Percentiles rank a stretch among this genome's conserved stretches.
These are phyloP conservation scores for Podospora tetraspora DNA, from an alignment of 495 filamentous ascomycete species.

Conservation along the genomic window DNA sequence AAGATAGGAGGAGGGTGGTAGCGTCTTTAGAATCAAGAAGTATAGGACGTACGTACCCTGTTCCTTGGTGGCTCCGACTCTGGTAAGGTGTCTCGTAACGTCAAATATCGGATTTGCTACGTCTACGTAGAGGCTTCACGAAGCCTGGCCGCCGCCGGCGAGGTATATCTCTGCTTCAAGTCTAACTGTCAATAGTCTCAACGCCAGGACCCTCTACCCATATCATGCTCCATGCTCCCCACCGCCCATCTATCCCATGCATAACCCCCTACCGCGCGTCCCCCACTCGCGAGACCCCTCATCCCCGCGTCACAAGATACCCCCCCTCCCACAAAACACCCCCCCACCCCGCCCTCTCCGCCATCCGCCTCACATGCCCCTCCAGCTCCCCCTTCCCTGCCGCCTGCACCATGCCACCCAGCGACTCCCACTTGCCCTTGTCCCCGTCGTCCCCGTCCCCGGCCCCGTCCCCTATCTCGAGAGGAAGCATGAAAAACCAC, in stretches of 20 bases:
- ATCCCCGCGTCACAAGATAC: no score
- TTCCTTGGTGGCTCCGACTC: no score
- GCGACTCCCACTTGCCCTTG: background rate
- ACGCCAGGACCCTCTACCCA: no score
- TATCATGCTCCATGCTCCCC: background rate
- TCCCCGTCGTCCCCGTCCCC: background rate
- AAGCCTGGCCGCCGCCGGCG: no score
- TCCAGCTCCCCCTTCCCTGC: slow-evolving; percentile 18
- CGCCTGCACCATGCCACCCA: slow-evolving; percentile 13
- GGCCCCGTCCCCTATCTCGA: background rate
- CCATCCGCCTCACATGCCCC: slow-evolving; percentile 16
- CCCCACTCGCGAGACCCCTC: no score
- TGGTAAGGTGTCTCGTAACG: no score
- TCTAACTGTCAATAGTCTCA: no score
- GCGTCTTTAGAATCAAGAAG: background rate
- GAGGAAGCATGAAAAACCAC: background rate
- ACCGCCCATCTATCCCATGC: no score
- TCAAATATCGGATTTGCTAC: background rate
- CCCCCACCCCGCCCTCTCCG: slow-evolving; percentile 13
- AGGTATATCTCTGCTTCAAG: no score
- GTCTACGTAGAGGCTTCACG: no score
- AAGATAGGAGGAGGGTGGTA: background rate
- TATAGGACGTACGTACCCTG: background rate
- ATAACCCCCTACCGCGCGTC: background rate
- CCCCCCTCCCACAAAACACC: background rate